A percentile compares a stretch with the other conserved stretches of the same genome.
Evolutionary conservation across 78 protist genomes (phyloP).

Genomic region (Capsaspora owczarzaki): DNA sequence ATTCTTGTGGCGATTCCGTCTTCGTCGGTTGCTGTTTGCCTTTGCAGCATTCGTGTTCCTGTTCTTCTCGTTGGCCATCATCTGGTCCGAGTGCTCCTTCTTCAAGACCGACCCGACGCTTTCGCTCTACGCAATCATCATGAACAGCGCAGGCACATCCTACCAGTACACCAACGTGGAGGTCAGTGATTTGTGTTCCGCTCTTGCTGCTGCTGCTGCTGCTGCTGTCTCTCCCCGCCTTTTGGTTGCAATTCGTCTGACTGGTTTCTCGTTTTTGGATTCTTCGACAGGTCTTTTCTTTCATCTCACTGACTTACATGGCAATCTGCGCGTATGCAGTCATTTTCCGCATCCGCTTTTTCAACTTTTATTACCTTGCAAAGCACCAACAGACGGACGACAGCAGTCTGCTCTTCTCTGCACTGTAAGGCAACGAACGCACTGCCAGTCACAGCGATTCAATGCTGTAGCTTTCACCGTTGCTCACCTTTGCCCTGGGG

Average conservation of each 20-base stretch:
- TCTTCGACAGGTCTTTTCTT: background rate
- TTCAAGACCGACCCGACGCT: background rate
- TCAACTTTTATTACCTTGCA: background rate
- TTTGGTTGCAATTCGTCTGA: too few species aligned
- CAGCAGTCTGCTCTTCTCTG: background rate
- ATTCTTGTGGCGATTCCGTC: too few species aligned
- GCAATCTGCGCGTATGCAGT: background rate
- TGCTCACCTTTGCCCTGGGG: background rate
- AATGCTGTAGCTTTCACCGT: background rate
- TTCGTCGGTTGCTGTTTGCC: background rate
- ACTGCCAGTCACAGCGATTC: background rate
- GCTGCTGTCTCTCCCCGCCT: too few species aligned
- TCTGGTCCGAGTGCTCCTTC: constrained; percentile 4
- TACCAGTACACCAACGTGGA: background rate
- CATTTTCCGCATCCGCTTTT: background rate
- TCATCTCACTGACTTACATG: background rate
- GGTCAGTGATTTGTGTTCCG: background rate
- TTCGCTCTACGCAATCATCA: background rate
- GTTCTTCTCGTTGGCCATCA: background rate
- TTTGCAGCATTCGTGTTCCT: background rate
- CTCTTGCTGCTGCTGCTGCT: background rate
- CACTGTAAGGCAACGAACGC: background rate
- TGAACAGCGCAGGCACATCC: background rate
- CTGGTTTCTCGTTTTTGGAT: too few species aligned
- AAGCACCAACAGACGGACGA: background rate